Evolutionary conservation across 2,329 filamentous ascomycete genomes (phyloP), one percentile per base, ranked within the genome.

Genomic region (Kalmusia sp.): DNA sequence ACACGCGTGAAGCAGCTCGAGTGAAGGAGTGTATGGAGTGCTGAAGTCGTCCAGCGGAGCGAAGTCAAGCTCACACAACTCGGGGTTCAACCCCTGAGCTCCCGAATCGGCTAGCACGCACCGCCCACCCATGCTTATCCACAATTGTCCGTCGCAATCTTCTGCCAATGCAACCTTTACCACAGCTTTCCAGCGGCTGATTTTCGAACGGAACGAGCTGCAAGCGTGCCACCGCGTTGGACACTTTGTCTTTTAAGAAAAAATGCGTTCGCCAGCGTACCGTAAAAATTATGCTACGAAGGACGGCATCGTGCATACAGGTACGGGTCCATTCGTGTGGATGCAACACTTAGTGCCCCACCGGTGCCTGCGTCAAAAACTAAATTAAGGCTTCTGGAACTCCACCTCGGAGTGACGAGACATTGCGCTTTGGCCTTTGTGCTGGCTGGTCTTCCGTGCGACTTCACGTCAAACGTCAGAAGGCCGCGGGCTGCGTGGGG

Each of bases 1-100:
- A 72, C 63, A 59, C 55, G 54, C 62, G 62, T 68, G 69, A 73
- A 55, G 65, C 66, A 66, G 60, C 59, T 52, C 56, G 64, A 65
- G 64, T 65, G 62, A 69, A 68, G 52, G 60, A 67, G 65, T 59
- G 58, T 61, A 61, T 57, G 54, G 59, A 55, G 31, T 45, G 33
- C 53, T 52, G 61, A 65, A 64, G 62, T 59, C 55, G n/a, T n/a
- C n/a, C n/a, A n/a, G 61, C 62, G n/a, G 44, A 15, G 22, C n/a
- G n/a, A 41, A 28, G 38, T 37, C 31, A 28, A 21, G 33, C 22
- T 35, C 43, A 39, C 7, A 27, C 39, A 24, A n/a, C 22, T 41
- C 38, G 44, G 44, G 28, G 31, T 35, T 37, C 19, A 37, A 12
- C 31, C 30, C 31, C 31, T 47, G 33, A 37, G 30, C 6, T 9